A percentile compares a stretch with the other conserved stretches of the same genome.
Evolutionary conservation across 1,284 basidiomycete species (phyloP).

Genomic region (Cryptococcus sp.): DNA sequence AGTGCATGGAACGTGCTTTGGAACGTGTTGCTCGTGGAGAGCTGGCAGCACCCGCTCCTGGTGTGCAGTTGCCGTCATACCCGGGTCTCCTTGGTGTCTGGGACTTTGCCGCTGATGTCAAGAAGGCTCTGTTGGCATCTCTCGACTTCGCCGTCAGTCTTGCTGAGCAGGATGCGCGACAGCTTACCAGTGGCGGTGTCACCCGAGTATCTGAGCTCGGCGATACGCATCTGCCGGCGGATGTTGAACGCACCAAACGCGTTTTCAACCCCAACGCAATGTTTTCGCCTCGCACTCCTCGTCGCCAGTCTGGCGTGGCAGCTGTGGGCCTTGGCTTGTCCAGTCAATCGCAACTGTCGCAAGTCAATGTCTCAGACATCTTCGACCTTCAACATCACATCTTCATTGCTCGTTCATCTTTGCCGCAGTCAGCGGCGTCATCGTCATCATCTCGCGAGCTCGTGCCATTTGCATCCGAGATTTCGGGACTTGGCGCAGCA

Average conservation of each 20-base stretch:
- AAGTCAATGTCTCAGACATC: conserved; percentile 66
- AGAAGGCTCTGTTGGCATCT: conserved; percentile 69
- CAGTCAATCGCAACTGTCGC: conserved; percentile 41
- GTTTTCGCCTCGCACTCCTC: conserved; percentile 70
- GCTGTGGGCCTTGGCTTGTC: conserved; percentile 49
- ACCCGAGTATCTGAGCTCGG: conserved; percentile 69
- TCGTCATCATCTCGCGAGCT: conserved; percentile 31
- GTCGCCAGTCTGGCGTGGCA: conserved; percentile 53
- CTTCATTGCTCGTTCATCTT: conserved; percentile 51
- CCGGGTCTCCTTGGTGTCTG: conserved; percentile 83
- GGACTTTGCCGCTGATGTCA: conserved; percentile 87
- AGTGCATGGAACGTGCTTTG: conserved; percentile 69
- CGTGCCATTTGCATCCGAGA: conserved; percentile 44
- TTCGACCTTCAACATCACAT: conserved; percentile 86
- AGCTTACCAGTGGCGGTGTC: conserved; percentile 70
- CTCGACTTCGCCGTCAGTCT: conserved; percentile 78
- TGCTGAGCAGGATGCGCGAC: conserved; percentile 82
- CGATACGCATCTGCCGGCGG: conserved; percentile 75
- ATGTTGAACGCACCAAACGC: conserved; percentile 74
- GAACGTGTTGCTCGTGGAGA: conserved; percentile 76
- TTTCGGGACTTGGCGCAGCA: conserved; percentile 70
- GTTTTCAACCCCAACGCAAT: conserved; percentile 95
- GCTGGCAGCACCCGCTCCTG: conserved; percentile 58
- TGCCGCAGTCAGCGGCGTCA: conserved; percentile 57
- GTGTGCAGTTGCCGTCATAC: conserved; percentile 69